Base-by-base conservation (phyloP, 2,329 filamentous ascomycete species). In the Paecilomyces dactylethromorphus region DNA sequence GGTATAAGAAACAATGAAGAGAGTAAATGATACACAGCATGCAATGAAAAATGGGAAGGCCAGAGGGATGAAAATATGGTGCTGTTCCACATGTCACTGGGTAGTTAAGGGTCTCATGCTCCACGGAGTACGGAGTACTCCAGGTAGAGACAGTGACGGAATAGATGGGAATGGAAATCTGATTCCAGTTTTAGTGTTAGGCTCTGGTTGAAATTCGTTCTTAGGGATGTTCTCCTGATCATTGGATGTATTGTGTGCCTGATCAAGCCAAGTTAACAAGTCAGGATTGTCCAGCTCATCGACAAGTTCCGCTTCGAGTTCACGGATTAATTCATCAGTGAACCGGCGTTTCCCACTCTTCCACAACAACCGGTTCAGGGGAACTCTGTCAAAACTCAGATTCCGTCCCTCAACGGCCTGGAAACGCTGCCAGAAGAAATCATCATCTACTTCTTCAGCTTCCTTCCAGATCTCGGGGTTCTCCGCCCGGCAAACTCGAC, bases 401-500 rank as follows among this genome's bases (percentile, higher is more conserved):
- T 26, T 24, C 8, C 26, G 50, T 11, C 22, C 50, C 21, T 52
- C 22, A 29, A 18, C 22, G 3, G 21, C 26, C 6, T 55, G 55
- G 26, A 62, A 60, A 3, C 29, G 15, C 22, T 58, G 55, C 68
- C 68, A 70, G 54, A 70, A 54, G 56, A 63, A 62, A 22, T 66
- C 66, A 57, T 71, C 68, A 2, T 67, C 67, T 15, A 67, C n/a
- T 24, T 69, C 62, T 11, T 71, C 53, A 8, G 58, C 32, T 21
- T 64, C 60, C 8, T 63, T 49, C 18, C 62, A 61, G 1, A 62
- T 55, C 3, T 56, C 59, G 10, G 64, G 29, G 3, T 60, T 58
- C 12, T 62, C 63, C 12, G 55, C 58, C 11, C 54, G 56, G 1
- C 60, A 56, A n/a, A 63, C 61, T 31, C 63, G 53, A 50, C 62